Evolutionary conservation across 1,284 basidiomycete genomes (phyloP).

Genomic region (Somion occarium): DNA sequence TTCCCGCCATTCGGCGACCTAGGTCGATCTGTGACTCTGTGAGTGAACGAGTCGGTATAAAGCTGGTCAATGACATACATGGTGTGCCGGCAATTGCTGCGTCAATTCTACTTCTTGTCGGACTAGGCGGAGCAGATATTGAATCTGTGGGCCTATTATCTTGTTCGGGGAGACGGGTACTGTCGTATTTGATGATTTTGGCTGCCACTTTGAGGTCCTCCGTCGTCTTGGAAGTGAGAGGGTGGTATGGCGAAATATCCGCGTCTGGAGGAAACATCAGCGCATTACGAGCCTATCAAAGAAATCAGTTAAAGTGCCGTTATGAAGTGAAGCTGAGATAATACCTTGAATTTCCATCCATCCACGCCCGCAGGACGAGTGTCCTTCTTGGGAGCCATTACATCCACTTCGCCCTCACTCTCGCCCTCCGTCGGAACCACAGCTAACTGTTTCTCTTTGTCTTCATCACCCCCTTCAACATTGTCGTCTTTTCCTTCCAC

Average conservation of each 20-base stretch:
- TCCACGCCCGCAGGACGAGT: slow-evolving; percentile 66
- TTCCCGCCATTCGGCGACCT: slow-evolving; percentile 50
- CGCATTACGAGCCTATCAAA: slow-evolving; percentile 73
- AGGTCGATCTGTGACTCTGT: slow-evolving; percentile 47
- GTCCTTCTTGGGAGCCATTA: slow-evolving; percentile 75
- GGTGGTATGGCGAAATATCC: slow-evolving; percentile 75
- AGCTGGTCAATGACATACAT: slow-evolving; percentile 39
- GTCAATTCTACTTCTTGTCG: slow-evolving; percentile 81
- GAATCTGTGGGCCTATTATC: slow-evolving; percentile 38
- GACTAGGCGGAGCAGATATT: slow-evolving; percentile 70
- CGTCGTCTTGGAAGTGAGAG: slow-evolving; percentile 27
- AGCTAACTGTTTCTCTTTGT: slow-evolving; percentile 27
- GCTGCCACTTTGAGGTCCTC: slow-evolving; percentile 44
- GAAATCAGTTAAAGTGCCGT: slow-evolving; percentile 11
- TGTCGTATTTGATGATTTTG: slow-evolving; percentile 69
- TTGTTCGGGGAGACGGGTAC: slow-evolving; percentile 76
- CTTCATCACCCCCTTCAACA: slow-evolving; percentile 30
- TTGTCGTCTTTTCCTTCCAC: slow-evolving; percentile 24
- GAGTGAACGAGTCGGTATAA: neutral
- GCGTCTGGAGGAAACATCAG: slow-evolving; percentile 93
- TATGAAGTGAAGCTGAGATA: too few relatives aligned
- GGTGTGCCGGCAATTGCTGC: slow-evolving; percentile 85
- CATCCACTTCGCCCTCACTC: slow-evolving; percentile 41
- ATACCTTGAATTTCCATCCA: slow-evolving; percentile 85
- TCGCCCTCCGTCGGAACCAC: slow-evolving; percentile 21